A percentile compares a stretch with the other conserved stretches of the same genome.
phyloP scores from a whole-genome alignment of 2,329 filamentous ascomycete genomes.

The Colletotrichum sp. region DNA sequence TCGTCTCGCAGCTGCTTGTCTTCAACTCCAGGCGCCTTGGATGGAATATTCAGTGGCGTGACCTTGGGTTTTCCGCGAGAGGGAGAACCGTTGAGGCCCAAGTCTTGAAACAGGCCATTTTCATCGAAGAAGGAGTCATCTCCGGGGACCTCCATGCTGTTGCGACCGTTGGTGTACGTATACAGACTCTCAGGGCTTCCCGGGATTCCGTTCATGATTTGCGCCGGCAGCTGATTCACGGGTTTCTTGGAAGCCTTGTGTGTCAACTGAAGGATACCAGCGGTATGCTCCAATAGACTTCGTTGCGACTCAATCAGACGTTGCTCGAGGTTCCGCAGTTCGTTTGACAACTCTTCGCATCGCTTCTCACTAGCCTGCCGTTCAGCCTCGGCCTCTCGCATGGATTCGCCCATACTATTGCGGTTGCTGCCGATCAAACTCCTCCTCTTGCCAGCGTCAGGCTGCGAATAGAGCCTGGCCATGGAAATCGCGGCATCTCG shows the following conservation, averaged over 20 bases:
- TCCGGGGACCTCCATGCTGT: constrained; percentile 58
- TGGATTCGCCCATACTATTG: constrained; percentile 51
- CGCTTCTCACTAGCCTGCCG: constrained; percentile 76
- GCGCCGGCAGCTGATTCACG: constrained; percentile 37
- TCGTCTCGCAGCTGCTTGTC: constrained; percentile 55
- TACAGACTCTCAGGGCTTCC: constrained; percentile 81
- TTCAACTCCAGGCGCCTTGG: constrained; percentile 62
- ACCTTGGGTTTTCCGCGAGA: constrained; percentile 41
- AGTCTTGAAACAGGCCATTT: constrained; percentile 73
- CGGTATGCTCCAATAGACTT: constrained; percentile 85
- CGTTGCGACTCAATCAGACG: constrained; percentile 76
- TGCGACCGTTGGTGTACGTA: constrained; percentile 66
- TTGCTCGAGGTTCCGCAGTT: constrained; percentile 82
- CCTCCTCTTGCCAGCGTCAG: constrained; percentile 49
- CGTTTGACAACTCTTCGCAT: constrained; percentile 83
- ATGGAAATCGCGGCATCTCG: constrained; percentile 91
- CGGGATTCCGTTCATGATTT: constrained; percentile 63
- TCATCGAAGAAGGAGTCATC: constrained; percentile 77
- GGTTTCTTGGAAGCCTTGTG: constrained; percentile 73
- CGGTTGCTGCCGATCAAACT: constrained; percentile 53
- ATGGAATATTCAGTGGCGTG: constrained; percentile 60
- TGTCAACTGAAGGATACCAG: constrained; percentile 88
- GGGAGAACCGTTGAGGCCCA: constrained; percentile 44
- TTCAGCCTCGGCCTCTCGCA: constrained; percentile 74
- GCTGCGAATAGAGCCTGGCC: constrained; percentile 77